phyloP scores from a whole-genome alignment of 225 moss, liverwort and hornwort genomes.

The Marchantia paleacea region DNA sequence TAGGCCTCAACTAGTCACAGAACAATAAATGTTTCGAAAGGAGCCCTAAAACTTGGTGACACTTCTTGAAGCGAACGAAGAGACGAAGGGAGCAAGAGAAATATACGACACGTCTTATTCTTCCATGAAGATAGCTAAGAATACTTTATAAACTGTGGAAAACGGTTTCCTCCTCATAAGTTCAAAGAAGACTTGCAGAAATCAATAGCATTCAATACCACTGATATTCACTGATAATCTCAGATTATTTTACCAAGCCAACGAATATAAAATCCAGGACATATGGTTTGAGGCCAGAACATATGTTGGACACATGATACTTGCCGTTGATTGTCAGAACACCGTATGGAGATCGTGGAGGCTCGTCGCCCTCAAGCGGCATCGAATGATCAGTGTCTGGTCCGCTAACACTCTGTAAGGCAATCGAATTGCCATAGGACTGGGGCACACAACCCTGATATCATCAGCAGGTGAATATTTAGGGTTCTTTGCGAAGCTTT shows the following conservation, averaged over 20 bases:
- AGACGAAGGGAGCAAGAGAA: too few relatives aligned
- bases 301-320: slow-evolving; percentile 5
- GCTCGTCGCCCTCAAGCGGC: slow-evolving; percentile 67
- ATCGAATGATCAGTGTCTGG: slow-evolving; percentile 73
- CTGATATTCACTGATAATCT: background rate
- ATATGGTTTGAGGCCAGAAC: background rate
- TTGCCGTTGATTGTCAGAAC: slow-evolving; percentile 69
- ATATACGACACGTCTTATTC: too few relatives aligned
- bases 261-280: background rate
- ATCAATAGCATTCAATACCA: too few relatives aligned
- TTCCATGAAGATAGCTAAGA: too few relatives aligned
- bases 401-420: slow-evolving; percentile 79
- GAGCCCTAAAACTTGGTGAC: too few relatives aligned
- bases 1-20: too few relatives aligned
- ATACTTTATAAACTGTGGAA: too few relatives aligned
- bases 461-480: slow-evolving; percentile 29
- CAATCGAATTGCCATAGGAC: slow-evolving; percentile 65
- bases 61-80: too few relatives aligned
- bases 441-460: slow-evolving; percentile 43
- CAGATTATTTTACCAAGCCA: background rate
- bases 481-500: slow-evolving; percentile 1
- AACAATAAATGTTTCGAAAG: too few relatives aligned
- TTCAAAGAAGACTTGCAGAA: too few relatives aligned
- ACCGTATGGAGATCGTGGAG: slow-evolving; percentile 80
- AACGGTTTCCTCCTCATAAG: too few relatives aligned